Evolutionary conservation across 805 yeast genomes (phyloP).

Genomic region (Candida michaelii): DNA sequence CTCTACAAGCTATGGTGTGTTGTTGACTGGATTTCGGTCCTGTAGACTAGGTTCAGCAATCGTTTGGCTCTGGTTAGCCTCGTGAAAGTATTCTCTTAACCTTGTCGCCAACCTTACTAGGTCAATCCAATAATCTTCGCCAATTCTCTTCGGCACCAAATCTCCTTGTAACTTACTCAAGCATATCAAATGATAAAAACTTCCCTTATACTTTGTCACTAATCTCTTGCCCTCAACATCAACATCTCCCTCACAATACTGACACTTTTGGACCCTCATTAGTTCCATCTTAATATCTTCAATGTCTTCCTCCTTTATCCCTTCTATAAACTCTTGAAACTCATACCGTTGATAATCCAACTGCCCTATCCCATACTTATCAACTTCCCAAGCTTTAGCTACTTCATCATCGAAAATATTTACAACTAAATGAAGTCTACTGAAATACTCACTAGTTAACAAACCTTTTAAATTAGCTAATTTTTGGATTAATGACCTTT

Average conservation of each 20-base stretch:
- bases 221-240: background rate
- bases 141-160: conserved; percentile 17
- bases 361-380: conserved; percentile 23
- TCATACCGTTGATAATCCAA: background rate
- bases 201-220: conserved; percentile 8
- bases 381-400: conserved; percentile 33
- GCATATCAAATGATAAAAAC: conserved; percentile 40
- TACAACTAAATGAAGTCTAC: conserved; percentile 44
- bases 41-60: background rate
- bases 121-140: conserved; percentile 19
- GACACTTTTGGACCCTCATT: conserved; percentile 27
- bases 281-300: conserved; percentile 9
- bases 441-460: conserved; percentile 43
- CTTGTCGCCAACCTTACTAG: conserved; percentile 22
- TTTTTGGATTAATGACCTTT: conserved; percentile 43
- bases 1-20: too few relatives aligned
- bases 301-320: conserved; percentile 10
- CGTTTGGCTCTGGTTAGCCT: background rate
- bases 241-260: conserved; percentile 23
- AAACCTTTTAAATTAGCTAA: conserved; percentile 50
- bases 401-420: conserved; percentile 41
- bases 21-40: too few relatives aligned
- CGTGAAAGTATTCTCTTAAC: conserved; percentile 17
- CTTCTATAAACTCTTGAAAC: background rate
- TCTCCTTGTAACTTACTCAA: conserved; percentile 15